Evolutionary conservation across 1,139 yeast species (phyloP), one percentile per base, ranked within the genome.

Genomic region (Saccharomyces hybrid): DNA sequence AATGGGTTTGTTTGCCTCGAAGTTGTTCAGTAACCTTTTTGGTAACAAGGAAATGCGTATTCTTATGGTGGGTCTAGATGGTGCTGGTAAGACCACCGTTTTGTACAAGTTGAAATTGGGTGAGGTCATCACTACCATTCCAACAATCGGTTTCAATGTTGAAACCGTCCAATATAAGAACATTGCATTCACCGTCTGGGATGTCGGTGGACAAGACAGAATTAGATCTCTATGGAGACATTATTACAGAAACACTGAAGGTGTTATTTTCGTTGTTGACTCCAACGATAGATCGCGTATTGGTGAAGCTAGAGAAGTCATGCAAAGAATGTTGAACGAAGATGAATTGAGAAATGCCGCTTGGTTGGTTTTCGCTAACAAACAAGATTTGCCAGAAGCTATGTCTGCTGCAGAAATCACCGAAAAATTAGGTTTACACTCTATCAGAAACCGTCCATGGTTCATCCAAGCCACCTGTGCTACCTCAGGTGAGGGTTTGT

Each of bases 131-230:
- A 88, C 95, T 68, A 88, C 96, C 58, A 88, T 88, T 71, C 96
- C 96, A 73, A 88, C 96, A 65, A 88, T 88, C 74, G 96, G 95
- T 69, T 88, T 88, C 84, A 88, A 88, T 74, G 96, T 88, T 64
- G 96, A 88, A 76, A 88, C 96, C 60, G 95, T 88, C 67, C 96
- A 88, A 77, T 88, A 88, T 81, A 88, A 88, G 80, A 88, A 88
- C 84, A 88, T 88, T 73, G 85, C 95, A 51, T 88, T 88, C 79
- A 88, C 96, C 60, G 96, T 88, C 65, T 88, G 96, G 96, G 96
- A 88, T 82, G 96, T 88, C 70, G 96, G 96, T 85, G 96, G 96
- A 83, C 96, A 88, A 79, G 95, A 87, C 75, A 88, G 88, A 79
- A 88, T 88, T 71, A 87, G 96, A 79, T 95, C 96, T 59, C 80